A percentile compares a stretch with the other conserved stretches of the same genome.
Conservation (phyloP, 75 land plant species). For the Pinus albicaulis region DNA sequence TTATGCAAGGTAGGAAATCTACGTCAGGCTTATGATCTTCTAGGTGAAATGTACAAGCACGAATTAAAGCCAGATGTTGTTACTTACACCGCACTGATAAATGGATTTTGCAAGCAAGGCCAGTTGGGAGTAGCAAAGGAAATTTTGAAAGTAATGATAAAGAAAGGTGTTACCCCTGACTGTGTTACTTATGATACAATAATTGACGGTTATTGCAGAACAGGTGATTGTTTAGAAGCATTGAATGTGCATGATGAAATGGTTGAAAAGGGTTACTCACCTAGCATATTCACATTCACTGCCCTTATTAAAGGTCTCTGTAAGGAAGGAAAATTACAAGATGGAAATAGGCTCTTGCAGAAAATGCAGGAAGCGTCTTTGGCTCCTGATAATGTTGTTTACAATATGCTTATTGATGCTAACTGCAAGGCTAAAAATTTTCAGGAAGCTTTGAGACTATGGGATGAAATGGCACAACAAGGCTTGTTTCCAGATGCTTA, state of each 20-base stretch:
- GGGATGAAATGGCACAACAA: constrained; percentile 32
- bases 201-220: constrained; percentile 38
- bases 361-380: constrained; percentile 15
- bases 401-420: constrained; percentile 32
- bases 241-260: constrained; percentile 41
- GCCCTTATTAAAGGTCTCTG: constrained; percentile 43
- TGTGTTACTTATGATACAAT: constrained; percentile 32
- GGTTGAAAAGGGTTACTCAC: constrained; percentile 32
- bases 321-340: constrained; percentile 30
- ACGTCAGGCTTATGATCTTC: constrained; percentile 37
- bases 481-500: constrained; percentile 34
- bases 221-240: constrained; percentile 39
- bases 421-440: constrained; percentile 25
- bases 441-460: constrained; percentile 21
- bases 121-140: constrained; percentile 38
- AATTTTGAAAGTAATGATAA: constrained; percentile 27
- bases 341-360: constrained; percentile 30
- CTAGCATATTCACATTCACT: constrained; percentile 33
- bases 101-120: constrained; percentile 49
- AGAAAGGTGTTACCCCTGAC: constrained; percentile 26
- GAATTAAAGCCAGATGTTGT: constrained; percentile 33
- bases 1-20: constrained; percentile 41
- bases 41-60: constrained; percentile 34
- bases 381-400: constrained; percentile 22
- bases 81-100: constrained; percentile 50